Conservation (phyloP, 148 eudicot species). For the Persicaria maculosa region DNA sequence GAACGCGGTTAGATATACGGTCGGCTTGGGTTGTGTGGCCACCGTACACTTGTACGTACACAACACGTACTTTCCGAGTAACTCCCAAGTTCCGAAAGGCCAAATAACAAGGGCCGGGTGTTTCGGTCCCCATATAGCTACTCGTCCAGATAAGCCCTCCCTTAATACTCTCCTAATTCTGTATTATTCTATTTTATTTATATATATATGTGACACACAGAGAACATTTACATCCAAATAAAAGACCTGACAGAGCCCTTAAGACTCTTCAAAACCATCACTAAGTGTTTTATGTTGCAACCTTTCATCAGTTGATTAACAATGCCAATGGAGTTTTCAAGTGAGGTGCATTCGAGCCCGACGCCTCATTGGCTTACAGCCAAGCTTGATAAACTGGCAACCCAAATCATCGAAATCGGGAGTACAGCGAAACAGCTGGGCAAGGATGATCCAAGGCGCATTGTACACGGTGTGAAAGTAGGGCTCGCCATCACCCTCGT, state of each 20-base stretch:
- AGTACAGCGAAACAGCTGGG: background rate
- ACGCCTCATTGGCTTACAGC: background rate
- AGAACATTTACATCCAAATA: no score
- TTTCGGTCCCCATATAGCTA: background rate
- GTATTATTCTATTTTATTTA: no score
- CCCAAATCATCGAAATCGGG: background rate
- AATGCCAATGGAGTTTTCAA: background rate
- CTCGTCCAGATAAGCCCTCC: background rate
- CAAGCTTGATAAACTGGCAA: background rate
- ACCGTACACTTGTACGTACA: no score
- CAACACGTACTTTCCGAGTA: no score
- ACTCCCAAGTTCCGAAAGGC: no score
- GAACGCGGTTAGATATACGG: no score
- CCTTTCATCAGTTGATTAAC: background rate
- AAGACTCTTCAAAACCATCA: no score
- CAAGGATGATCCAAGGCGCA: constrained; percentile 68
- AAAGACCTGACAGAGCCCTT: no score
- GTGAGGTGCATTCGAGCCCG: no score
- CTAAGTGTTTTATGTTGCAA: background rate
- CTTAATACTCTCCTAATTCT: background rate
- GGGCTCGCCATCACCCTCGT: constrained; percentile 59
- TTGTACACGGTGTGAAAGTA: constrained; percentile 58
- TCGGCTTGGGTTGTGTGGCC: no score
- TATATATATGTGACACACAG: no score
- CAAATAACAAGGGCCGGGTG: no score